A percentile compares a stretch with the other conserved stretches of the same genome.
These are phyloP conservation scores for Sphaceloma murrayae DNA, from an alignment of 2,329 filamentous ascomycete genomes.

Conservation along the genomic window DNA sequence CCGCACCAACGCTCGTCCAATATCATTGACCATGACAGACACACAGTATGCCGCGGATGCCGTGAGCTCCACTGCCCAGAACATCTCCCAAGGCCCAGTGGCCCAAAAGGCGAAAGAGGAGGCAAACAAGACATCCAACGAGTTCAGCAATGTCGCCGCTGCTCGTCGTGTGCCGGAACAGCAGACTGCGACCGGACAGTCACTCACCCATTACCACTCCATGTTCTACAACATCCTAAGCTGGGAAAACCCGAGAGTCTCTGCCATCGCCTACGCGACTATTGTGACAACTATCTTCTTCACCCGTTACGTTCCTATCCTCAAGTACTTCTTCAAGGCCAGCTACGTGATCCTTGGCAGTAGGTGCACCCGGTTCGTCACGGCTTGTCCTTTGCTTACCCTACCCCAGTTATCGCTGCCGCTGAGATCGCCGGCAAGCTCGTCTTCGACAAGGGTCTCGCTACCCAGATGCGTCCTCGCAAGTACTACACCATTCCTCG, in stretches of 20 bases:
- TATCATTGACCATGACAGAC: slow-evolving; percentile 29
- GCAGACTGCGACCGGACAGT: slow-evolving; percentile 50
- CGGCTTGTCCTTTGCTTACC: slow-evolving; percentile 16
- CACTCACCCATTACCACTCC: slow-evolving; percentile 57
- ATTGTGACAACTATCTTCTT: slow-evolving; percentile 52
- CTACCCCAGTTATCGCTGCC: slow-evolving; percentile 42
- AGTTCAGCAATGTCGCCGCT: slow-evolving; percentile 50
- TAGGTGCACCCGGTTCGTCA: slow-evolving; percentile 31
- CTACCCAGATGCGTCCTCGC: slow-evolving; percentile 51
- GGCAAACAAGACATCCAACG: slow-evolving; percentile 45
- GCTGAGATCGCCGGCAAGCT: slow-evolving; percentile 49
- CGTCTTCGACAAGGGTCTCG: slow-evolving; percentile 48
- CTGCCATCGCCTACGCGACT: slow-evolving; percentile 49
- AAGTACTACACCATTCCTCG: slow-evolving; percentile 58
- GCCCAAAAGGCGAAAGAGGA: slow-evolving; percentile 49
- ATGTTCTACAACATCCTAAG: slow-evolving; percentile 57
- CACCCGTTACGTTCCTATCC: slow-evolving; percentile 52
- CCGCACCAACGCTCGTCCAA: background rate
- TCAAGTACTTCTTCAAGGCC: slow-evolving; percentile 53
- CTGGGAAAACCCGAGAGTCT: slow-evolving; percentile 58
- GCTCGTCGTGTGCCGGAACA: slow-evolving; percentile 44
- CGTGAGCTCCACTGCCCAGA: slow-evolving; percentile 41
- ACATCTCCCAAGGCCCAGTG: slow-evolving; percentile 42
- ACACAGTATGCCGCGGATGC: slow-evolving; percentile 40
- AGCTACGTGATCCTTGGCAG: slow-evolving; percentile 50